Base-by-base conservation (phyloP, 805 yeast genomes). In the Sungouiella thailandica region DNA sequence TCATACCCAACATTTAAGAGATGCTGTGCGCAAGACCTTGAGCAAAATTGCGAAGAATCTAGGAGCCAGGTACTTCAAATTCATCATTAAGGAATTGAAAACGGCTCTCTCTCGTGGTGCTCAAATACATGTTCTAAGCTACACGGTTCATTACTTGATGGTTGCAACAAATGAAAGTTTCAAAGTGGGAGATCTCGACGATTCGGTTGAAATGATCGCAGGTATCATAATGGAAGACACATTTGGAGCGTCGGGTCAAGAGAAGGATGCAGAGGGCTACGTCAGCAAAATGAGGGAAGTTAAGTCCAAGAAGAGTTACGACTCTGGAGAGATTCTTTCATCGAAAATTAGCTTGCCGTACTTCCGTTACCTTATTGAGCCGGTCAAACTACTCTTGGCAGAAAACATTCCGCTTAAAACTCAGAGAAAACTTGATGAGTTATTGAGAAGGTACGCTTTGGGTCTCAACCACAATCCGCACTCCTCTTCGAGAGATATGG, bases 221-320 rank as follows among this genome's bases (percentile, higher is more conserved):
- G 78, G 76, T 15, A 66, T 87, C 11, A 69, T 89, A 15, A 90
- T 90, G 96, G 95, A 88, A 51, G 96, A 90, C 51, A 73, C 79
- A 4, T 89, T 93, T 57, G 98, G 98, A 16, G 74, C 81, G 7
- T 84, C 95, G 3, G 95, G 96, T 23, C 83, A 82, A 52, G 97
- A 93, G 51, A 90, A 93, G 54, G 97, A 93, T 44, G 89, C 93
- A 4, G 97, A 88, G 41, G 96, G 88, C 13, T 90, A 93, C 51
- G 75, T 74, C 33, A 80, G 85, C 19, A 78, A 80, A 41, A 84
- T 88, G 78, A 84, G 83, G 48, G 98, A 90, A 64, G 90, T 93
- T 23, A 89, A 87, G 54, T 80, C 78, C 44, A 86, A 85, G 52
- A 87, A 87, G 60, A 82, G 95, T 65, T 83, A 65, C 52, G 97